These are phyloP conservation scores for Claviceps africana DNA, from an alignment of 2,329 filamentous ascomycete genomes.

Conservation along the genomic window DNA sequence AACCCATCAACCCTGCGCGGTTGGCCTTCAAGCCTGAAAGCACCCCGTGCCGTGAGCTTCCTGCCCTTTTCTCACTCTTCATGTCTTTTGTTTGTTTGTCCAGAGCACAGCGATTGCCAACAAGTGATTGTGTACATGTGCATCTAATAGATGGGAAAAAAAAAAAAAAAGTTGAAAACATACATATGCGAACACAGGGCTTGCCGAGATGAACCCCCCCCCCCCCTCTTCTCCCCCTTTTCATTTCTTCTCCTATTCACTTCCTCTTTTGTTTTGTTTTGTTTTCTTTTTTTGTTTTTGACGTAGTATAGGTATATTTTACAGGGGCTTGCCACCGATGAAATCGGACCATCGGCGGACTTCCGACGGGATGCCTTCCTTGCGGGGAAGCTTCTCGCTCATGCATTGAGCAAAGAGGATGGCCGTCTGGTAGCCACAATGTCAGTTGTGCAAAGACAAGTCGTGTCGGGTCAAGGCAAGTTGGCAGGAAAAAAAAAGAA, in stretches of 20 bases:
- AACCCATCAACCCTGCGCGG: too few species aligned
- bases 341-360: constrained; percentile 94
- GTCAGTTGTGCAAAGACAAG: background rate
- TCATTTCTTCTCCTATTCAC: constrained; percentile 20
- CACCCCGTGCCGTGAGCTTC: too few species aligned
- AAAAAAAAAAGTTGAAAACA: too few species aligned
- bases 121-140: too few species aligned
- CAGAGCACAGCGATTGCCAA: too few species aligned
- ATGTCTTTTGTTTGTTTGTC: too few species aligned
- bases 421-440: constrained; percentile 53
- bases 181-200: too few species aligned
- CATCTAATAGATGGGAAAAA: too few species aligned
- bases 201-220: background rate
- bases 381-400: constrained; percentile 84
- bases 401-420: constrained; percentile 94
- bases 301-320: background rate
- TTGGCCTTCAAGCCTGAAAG: too few species aligned
- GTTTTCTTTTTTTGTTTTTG: background rate
- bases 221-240: background rate
- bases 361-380: constrained; percentile 78
- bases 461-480: background rate
- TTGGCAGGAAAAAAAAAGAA: background rate
- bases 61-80: too few species aligned
- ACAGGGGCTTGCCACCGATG: constrained; percentile 72
- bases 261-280: too few species aligned